These are phyloP conservation scores for Diospyros kaki DNA, from an alignment of 148 eudicot genomes.

Conservation along the genomic window DNA sequence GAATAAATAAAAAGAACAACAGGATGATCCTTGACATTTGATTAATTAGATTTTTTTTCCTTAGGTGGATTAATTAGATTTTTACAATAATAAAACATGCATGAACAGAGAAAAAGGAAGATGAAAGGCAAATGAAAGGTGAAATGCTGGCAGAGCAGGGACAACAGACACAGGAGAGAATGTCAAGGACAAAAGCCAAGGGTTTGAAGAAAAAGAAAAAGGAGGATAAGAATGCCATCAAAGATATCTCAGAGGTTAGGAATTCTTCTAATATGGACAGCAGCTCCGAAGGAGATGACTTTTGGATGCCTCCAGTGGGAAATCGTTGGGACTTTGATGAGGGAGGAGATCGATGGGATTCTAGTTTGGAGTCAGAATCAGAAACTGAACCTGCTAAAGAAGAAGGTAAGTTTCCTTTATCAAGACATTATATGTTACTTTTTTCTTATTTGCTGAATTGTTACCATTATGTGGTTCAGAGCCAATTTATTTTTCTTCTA, in stretches of 20 bases:
- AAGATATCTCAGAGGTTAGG: constrained; percentile 27
- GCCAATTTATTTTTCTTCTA: too few species aligned
- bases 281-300: constrained; percentile 59
- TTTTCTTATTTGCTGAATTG: too few species aligned
- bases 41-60: neutral
- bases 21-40: neutral
- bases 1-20: neutral
- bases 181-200: constrained; percentile 26
- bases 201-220: constrained; percentile 35
- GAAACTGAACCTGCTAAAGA: constrained; percentile 44
- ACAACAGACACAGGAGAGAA: constrained; percentile 26
- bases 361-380: constrained; percentile 48
- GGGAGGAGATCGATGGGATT: constrained; percentile 85
- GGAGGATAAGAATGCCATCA: constrained; percentile 33
- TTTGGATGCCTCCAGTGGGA: constrained; percentile 78
- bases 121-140: constrained; percentile 32
- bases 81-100: neutral
- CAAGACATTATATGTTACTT: neutral
- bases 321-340: constrained; percentile 87
- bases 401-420: constrained; percentile 34
- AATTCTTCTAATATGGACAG: constrained; percentile 37
- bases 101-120: constrained; percentile 68
- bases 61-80: too few species aligned
- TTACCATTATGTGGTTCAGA: too few species aligned
- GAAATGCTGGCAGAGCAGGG: constrained; percentile 21